Conservation (phyloP, 345 rosid genomes). For the Salix viminalis region DNA sequence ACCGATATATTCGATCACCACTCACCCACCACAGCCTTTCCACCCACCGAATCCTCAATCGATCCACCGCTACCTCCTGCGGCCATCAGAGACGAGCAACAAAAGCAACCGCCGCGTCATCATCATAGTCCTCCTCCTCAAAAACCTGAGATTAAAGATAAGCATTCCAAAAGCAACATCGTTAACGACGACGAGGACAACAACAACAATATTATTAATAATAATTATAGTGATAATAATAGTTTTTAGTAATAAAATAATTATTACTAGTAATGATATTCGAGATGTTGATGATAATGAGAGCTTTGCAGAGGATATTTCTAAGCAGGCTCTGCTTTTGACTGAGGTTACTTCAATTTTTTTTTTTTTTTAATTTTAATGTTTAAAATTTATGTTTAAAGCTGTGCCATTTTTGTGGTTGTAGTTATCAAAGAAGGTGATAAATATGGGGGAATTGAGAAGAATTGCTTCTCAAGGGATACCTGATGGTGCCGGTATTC, state of each 20-base stretch:
- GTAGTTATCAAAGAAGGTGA: slow-evolving; percentile 77
- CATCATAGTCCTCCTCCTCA: slow-evolving; percentile 27
- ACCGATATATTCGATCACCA: slow-evolving; percentile 10
- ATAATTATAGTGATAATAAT: neutral
- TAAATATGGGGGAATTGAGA: slow-evolving; percentile 73
- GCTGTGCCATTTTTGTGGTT: neutral
- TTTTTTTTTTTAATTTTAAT: neutral
- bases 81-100: slow-evolving; percentile 26
- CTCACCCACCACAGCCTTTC: slow-evolving; percentile 15
- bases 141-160: slow-evolving; percentile 40
- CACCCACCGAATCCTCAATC: neutral
- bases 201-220: neutral
- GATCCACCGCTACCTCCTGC: slow-evolving; percentile 45
- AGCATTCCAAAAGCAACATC: slow-evolving; percentile 10
- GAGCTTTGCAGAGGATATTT: slow-evolving; percentile 58
- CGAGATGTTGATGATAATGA: slow-evolving; percentile 3
- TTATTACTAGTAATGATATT: neutral
- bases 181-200: neutral
- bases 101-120: slow-evolving; percentile 7
- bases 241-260: slow-evolving; percentile 3
- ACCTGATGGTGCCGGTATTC: slow-evolving; percentile 82
- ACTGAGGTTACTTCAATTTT: slow-evolving; percentile 48
- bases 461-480: slow-evolving; percentile 75
- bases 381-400: neutral
- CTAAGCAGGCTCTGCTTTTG: slow-evolving; percentile 71